Percentiles rank a stretch among this genome's conserved stretches.
Conservation (phyloP, 148 eudicot genomes). For the Agrostemma githago region DNA sequence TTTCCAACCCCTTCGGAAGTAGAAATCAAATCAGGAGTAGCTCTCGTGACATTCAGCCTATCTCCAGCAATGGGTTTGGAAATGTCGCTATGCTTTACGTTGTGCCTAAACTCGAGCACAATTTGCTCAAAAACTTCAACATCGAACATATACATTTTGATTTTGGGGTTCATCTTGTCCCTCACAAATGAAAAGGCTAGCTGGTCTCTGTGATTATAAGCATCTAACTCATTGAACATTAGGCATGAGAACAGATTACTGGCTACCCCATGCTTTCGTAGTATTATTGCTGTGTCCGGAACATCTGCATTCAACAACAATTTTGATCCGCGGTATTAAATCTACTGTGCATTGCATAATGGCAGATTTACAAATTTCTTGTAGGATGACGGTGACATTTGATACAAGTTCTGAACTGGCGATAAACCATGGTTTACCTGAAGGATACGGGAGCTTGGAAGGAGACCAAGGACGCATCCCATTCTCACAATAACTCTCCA, state of each 20-base stretch:
- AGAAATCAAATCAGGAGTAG: conserved; percentile 34
- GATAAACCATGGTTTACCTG: conserved; percentile 49
- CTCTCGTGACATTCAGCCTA: conserved; percentile 32
- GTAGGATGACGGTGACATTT: too few species aligned
- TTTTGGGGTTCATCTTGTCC: conserved; percentile 67
- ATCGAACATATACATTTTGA: conserved; percentile 82
- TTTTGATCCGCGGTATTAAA: too few species aligned
- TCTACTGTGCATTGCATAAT: too few species aligned
- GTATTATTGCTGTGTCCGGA: conserved; percentile 76
- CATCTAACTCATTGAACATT: conserved; percentile 75
- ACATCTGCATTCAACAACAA: conserved; percentile 49
- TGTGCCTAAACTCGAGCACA: conserved; percentile 77
- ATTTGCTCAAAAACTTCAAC: conserved; percentile 83
- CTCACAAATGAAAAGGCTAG: conserved; percentile 82
- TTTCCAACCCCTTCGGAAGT: conserved; percentile 39
- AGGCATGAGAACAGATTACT: conserved; percentile 70
- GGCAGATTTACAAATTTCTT: too few species aligned
- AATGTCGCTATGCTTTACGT: conserved; percentile 28
- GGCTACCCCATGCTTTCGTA: conserved; percentile 59
- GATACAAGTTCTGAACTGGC: too few species aligned
- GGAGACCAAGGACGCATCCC: conserved; percentile 86
- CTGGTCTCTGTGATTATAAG: conserved; percentile 83
- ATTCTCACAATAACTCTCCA: conserved; percentile 81
- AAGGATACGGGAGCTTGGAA: conserved; percentile 63
- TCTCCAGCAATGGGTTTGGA: background rate